Conservation (phyloP, 495 filamentous ascomycete genomes). For the Bombardia bombarda region DNA sequence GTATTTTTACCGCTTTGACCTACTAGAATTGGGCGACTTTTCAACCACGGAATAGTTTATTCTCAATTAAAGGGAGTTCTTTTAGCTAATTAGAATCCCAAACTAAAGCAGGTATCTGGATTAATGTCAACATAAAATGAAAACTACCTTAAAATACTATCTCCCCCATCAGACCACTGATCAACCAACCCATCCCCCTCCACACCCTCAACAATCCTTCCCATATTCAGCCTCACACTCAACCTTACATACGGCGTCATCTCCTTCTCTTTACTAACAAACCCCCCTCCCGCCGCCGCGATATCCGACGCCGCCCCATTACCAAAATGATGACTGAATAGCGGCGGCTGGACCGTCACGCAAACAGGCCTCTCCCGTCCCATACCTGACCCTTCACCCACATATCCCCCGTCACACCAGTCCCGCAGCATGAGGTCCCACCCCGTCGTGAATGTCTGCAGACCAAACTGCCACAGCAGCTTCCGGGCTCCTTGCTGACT, state of each 20-base stretch:
- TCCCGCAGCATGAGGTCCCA: constrained; percentile 40
- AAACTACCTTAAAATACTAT: neutral
- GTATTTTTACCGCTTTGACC: too few relatives aligned
- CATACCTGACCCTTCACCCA: neutral
- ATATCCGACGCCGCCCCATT: constrained; percentile 34
- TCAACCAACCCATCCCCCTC: constrained; percentile 20
- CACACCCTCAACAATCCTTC: constrained; percentile 22
- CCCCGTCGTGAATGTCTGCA: constrained; percentile 26
- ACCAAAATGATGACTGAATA: constrained; percentile 38
- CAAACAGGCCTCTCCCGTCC: constrained; percentile 19
- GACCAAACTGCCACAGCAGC: constrained; percentile 31
- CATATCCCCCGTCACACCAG: constrained; percentile 33
- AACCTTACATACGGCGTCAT: constrained; percentile 38
- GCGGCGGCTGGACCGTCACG: constrained; percentile 38
- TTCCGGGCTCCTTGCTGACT: constrained; percentile 35
- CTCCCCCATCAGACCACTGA: constrained; percentile 20
- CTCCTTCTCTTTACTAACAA: constrained; percentile 28
- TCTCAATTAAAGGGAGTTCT: neutral
- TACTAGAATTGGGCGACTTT: too few relatives aligned
- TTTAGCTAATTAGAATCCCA: neutral
- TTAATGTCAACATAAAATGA: too few relatives aligned
- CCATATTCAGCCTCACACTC: constrained; percentile 36
- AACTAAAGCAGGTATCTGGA: neutral
- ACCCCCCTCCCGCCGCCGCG: constrained; percentile 35
- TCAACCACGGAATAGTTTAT: neutral